phyloP scores from a whole-genome alignment of 441 rosid genomes.

The Flueggea neowawraea region DNA sequence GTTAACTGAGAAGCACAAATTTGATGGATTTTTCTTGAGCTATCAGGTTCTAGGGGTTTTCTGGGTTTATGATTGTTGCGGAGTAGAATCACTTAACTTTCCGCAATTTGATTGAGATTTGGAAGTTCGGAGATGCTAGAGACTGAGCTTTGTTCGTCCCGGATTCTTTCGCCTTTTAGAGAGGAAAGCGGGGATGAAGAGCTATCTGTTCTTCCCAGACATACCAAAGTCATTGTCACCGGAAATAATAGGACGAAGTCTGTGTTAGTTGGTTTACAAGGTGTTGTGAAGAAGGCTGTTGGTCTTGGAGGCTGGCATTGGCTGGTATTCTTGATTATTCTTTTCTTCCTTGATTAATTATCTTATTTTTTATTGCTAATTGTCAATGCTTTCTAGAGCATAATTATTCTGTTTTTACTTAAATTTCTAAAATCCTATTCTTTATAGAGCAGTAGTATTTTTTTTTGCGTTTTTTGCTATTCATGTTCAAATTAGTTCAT shows the following conservation, averaged over 20 bases:
- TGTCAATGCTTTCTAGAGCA: background rate
- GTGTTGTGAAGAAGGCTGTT: conserved; percentile 85
- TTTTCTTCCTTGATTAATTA: background rate
- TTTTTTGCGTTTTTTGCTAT: too few relatives aligned
- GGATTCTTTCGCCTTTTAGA: conserved; percentile 49
- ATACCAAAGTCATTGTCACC: conserved; percentile 74
- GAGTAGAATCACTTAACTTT: too few relatives aligned
- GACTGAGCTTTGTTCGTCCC: conserved; percentile 47
- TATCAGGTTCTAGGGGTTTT: conserved; percentile 8
- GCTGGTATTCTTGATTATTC: conserved; percentile 45
- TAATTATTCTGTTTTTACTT: too few relatives aligned
- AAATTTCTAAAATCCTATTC: too few relatives aligned
- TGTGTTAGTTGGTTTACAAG: conserved; percentile 77
- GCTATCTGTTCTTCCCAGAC: conserved; percentile 75
- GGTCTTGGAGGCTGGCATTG: conserved; percentile 97
- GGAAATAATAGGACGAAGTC: conserved; percentile 86
- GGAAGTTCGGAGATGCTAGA: conserved; percentile 40
- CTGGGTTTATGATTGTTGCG: conserved; percentile 2
- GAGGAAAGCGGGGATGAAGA: conserved; percentile 66
- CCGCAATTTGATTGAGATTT: conserved; percentile 2
- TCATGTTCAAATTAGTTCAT: too few relatives aligned
- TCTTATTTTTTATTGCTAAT: background rate
- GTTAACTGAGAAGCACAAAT: background rate
- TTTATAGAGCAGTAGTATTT: too few relatives aligned
- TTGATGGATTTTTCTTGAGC: conserved; percentile 10